These are phyloP conservation scores for Eucalyptus pauciflora DNA, from an alignment of 345 rosid genomes.

Conservation along the genomic window DNA sequence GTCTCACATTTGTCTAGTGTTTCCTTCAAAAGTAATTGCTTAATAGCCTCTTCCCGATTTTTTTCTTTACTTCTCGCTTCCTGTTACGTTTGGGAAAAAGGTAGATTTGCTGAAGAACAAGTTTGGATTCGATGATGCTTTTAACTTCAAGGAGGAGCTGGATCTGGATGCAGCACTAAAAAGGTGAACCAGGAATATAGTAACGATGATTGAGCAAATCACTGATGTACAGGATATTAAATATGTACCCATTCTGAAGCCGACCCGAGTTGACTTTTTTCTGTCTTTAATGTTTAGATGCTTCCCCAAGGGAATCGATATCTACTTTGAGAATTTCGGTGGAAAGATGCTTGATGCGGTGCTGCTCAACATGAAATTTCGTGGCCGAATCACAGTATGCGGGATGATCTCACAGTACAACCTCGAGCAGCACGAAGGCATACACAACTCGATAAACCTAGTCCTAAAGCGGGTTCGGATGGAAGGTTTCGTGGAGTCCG, in stretches of 20 bases:
- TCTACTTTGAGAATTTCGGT: not conserved
- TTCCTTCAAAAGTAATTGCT: not conserved
- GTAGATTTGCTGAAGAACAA: conserved; percentile 48
- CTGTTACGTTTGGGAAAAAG: not conserved
- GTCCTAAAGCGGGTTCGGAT: conserved; percentile 5
- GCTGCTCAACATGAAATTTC: conserved; percentile 12
- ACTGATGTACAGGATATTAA: not conserved
- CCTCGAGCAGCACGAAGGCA: conserved; percentile 7
- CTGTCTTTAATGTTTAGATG: not conserved
- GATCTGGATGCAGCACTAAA: conserved; percentile 41
- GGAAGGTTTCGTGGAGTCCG: conserved; percentile 11
- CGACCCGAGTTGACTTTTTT: not conserved
- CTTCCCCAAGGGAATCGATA: not conserved
- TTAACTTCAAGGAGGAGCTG: conserved; percentile 61
- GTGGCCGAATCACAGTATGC: conserved; percentile 7
- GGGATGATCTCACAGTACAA: conserved; percentile 18
- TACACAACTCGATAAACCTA: conserved; percentile 5
- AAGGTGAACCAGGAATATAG: conserved; percentile 9
- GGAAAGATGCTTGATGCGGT: conserved; percentile 18
- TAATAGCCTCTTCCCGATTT: not conserved
- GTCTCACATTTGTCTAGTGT: not conserved
- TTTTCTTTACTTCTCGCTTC: not conserved
- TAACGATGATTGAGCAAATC: not conserved
- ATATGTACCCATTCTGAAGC: not conserved
- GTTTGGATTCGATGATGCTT: conserved; percentile 66